Evolutionary conservation across 495 filamentous ascomycete genomes (phyloP).

Genomic region (Aspergillus sclerotioniger): DNA sequence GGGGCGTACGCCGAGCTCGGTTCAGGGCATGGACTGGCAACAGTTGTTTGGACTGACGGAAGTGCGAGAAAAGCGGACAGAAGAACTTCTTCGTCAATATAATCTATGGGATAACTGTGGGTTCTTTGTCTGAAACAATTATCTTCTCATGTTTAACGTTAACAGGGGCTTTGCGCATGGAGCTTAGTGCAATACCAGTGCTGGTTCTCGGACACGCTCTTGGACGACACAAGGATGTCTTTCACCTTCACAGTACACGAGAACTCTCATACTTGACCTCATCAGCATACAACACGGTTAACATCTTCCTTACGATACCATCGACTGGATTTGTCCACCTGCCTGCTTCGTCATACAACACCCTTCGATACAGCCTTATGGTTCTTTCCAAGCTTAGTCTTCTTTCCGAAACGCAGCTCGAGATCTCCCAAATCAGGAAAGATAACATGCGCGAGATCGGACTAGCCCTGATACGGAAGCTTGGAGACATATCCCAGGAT

Average conservation of each 20-base stretch:
- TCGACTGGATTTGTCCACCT: background rate
- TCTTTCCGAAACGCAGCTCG: background rate
- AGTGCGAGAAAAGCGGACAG: background rate
- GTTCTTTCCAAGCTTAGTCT: constrained; percentile 7
- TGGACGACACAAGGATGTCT: background rate
- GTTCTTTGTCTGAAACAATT: background rate
- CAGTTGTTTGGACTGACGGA: background rate
- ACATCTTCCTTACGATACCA: background rate
- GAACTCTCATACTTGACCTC: background rate
- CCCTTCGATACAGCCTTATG: constrained; percentile 11
- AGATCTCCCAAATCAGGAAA: background rate
- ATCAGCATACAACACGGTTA: background rate
- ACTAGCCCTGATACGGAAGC: background rate
- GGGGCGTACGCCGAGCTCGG: background rate
- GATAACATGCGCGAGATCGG: background rate
- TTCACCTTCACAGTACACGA: background rate
- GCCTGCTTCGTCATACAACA: background rate
- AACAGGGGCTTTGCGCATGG: background rate
- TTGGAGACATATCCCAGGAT: background rate
- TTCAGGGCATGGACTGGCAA: background rate
- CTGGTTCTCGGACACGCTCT: constrained; percentile 12
- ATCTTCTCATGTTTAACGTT: background rate
- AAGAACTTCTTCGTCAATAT: background rate
- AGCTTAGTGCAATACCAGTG: background rate
- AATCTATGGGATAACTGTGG: background rate